Percentiles rank a stretch among this genome's conserved stretches.
Evolutionary conservation across 2,329 filamentous ascomycete species (phyloP).

Genomic region (Paraphoma sp.): DNA sequence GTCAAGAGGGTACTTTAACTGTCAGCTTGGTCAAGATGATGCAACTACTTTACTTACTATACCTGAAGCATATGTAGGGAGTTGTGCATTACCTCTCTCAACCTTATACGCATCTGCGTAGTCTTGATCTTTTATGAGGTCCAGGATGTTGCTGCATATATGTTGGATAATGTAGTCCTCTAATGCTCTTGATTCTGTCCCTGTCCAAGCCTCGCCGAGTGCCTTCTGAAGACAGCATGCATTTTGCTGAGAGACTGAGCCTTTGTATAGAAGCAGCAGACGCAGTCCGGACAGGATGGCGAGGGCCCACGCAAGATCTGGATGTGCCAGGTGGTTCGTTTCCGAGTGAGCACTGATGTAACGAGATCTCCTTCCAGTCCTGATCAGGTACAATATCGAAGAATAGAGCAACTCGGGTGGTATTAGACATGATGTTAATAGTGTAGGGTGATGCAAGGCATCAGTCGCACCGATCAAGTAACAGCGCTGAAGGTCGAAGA

Average conservation of each 20-base stretch:
- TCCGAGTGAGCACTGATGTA: slow-evolving; percentile 33
- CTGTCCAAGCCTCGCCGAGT: slow-evolving; percentile 43
- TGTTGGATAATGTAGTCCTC: slow-evolving; percentile 43
- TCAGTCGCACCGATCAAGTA: slow-evolving; percentile 39
- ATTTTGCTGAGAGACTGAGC: slow-evolving; percentile 29
- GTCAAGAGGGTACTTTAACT: slow-evolving; percentile 42
- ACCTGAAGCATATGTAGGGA: slow-evolving; percentile 39
- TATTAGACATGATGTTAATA: slow-evolving; percentile 37
- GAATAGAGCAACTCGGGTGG: slow-evolving; percentile 42
- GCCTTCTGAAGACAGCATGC: slow-evolving; percentile 38
- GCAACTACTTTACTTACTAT: slow-evolving; percentile 26
- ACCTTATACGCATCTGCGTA: slow-evolving; percentile 21
- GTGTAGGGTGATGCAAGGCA: slow-evolving; percentile 37
- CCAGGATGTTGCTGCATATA: slow-evolving; percentile 37
- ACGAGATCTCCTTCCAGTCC: slow-evolving; percentile 40
- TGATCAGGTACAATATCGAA: slow-evolving; percentile 44
- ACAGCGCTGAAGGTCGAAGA: slow-evolving; percentile 46
- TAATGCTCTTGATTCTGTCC: slow-evolving; percentile 38
- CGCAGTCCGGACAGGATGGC: slow-evolving; percentile 44
- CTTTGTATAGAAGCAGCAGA: slow-evolving; percentile 41
- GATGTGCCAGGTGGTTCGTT: slow-evolving; percentile 28
- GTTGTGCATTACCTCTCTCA: slow-evolving; percentile 27
- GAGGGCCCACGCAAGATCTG: slow-evolving; percentile 26
- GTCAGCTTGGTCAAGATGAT: slow-evolving; percentile 9
- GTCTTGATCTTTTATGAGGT: slow-evolving; percentile 23